Evolutionary conservation across 208 protist genomes (phyloP), one percentile per base, ranked within the genome.

Genomic region (Trypanosoma grayi): DNA sequence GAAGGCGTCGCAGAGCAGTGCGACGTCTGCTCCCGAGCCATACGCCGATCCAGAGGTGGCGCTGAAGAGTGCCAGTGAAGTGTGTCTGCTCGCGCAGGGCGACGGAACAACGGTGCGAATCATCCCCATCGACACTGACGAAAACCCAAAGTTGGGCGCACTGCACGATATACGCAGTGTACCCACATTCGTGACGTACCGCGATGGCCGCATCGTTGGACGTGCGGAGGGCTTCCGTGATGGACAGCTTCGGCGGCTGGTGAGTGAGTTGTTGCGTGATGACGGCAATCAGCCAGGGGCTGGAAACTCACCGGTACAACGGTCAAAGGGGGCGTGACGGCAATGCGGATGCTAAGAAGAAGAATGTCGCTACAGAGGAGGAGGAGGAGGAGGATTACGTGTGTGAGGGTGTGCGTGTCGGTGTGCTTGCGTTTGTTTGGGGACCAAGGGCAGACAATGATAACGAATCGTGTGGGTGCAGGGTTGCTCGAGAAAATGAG

Each of bases 101-200:
- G 28, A 30, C 36, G 55, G 25, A 75, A 66, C 30, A 31, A 60
- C 20, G 16, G 57, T 56, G 53, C 73, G 44, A 68, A 59, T 74
- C 27, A 44, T 95, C n/a, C 76, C 77, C 30, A 75, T 97, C 10
- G 75, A 97, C 75, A 85, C 88, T 7, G 83, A 92, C 60, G 76
- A 75, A 25, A 87, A 88, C 31, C 46, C 65, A 8, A 66, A 76
- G 16, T 33, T 97, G 20, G 89, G 77, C 2, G 87, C 87, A 6
- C 64, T 94, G 47, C 85, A 93, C 56, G 83, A 94, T 41, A 79
- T 97, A 14, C 79, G 85, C 36, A 92, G 83, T 59, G 52, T 97
- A 14, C 92, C 92, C 2, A 97, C 89, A 0, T 93, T 93, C 69
- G 52, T 97, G 16, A 79, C 72, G 8, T 93, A 92, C 74, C 60